Base-by-base conservation (phyloP, 1,284 basidiomycete species). In the Phellopilus nigrolimitatus region DNA sequence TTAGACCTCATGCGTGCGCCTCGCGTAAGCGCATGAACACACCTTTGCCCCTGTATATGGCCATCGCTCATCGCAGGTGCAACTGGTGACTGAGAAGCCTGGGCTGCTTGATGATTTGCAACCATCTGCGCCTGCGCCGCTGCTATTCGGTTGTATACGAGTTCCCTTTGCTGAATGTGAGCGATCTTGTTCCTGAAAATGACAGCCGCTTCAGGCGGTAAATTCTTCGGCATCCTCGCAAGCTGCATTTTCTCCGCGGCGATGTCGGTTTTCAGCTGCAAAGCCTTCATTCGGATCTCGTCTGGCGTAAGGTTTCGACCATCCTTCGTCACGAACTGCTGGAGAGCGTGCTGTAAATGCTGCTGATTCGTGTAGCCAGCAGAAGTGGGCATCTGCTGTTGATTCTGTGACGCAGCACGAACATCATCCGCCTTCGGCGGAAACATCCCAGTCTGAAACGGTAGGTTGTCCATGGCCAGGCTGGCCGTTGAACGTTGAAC, bases 401-500 rank as follows among this genome's bases (percentile, higher is more conserved):
- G 53, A 5, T 41, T 41, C 24, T 49, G 53, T 3, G 27, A 7
- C 3, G 49, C 34, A 19, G 22, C 13, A 15, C 49, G 42, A 15
- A 21, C 40, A 3, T 49, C 46, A 19, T 52, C 51, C 7, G 51
- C 36, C 24, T 39, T 52, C 7, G 51, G 34, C 10, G 42, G 31
- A n/a, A 52, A 52, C 37, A 47, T 34, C 21, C 38, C 33, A 0
- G 24, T 6, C n/a, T 49, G 53, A 34, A 54, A 54, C 3, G 53
- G 47, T 12, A 45, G n/a, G 13, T 31, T 49, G 47, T 13, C 42
- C 36, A 15, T 49, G 12, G 31, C 47, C 47, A 15, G 37, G 51
- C 19, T 55, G 53, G 10, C 49, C n/a, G n/a, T n/a, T n/a, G n/a
- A n/a, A n/a, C 48, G 15, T 37, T 39, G 17, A 55, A 31, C n/a